Base-by-base conservation (phyloP, 2,329 filamentous ascomycete species). In the Hypoxylon sp. region DNA sequence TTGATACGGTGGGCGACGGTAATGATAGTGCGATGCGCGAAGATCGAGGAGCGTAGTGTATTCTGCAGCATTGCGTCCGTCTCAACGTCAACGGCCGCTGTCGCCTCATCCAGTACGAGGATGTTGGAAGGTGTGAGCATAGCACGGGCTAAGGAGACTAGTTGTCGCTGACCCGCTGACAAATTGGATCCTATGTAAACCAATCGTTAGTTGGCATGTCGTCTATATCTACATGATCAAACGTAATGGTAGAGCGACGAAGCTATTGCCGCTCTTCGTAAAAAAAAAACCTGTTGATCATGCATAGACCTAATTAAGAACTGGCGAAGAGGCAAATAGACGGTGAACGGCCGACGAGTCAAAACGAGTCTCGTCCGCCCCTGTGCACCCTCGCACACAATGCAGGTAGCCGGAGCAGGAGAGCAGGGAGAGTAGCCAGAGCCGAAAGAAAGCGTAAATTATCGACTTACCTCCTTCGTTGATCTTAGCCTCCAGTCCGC, bases 1-100 rank as follows among this genome's bases (percentile, higher is more conserved):
- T 98, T 98, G 83, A 99, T 97, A 61, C 96, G 91, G 83, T 99
- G 96, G 26, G 96, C 96, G 76, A 99, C 97, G 0, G 96, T 99
- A 80, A 99, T 97, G 80, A 99, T 98, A 39, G 96, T 99, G 59
- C 94, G 90, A 81, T 98, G 94, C 68, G 91, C 87, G 83, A 99
- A 99, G 14, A 91, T 79, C 22, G 88, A 86, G 37, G 87, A 87
- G 35, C 89, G 86, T 61, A 91, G 82, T 26, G 90, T 91, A 52
- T 81, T 81, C 81, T 92, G 90, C 60, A 92, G 82, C 82, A 91
- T 83, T 60, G 88, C 88, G 76, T 92, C 90, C 24, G 90, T 92
- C 81, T 91, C 86, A 46, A 91, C 84, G 77, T 92, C 88, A 10
- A 91, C 88, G 24, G 86, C 88, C 73, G 94, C 94, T 31, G 96